Conservation (phyloP, 2,329 filamentous ascomycete species). For the Rhinocladiella similis region DNA sequence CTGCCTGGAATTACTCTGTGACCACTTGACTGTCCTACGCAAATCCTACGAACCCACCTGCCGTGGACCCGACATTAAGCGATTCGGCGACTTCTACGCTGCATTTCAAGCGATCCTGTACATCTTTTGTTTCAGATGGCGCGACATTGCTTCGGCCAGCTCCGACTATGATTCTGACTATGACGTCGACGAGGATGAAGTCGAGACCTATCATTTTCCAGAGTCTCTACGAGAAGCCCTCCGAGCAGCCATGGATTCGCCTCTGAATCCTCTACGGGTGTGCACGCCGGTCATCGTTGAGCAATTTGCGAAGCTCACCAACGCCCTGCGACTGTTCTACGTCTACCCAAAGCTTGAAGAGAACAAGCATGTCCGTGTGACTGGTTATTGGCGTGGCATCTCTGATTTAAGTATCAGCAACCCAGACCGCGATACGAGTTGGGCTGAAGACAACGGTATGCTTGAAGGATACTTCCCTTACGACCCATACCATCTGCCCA, state of each 20-base stretch:
- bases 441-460: conserved; percentile 72
- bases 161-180: conserved; percentile 57
- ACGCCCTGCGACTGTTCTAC: conserved; percentile 85
- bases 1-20: conserved; percentile 76
- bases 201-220: conserved; percentile 77
- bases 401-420: conserved; percentile 41
- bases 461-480: conserved; percentile 96
- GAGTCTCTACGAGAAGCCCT: conserved; percentile 72
- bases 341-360: conserved; percentile 83
- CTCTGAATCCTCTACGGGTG: conserved; percentile 92
- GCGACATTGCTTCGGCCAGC: conserved; percentile 66
- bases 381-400: conserved; percentile 31
- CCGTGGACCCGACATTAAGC: conserved; percentile 79
- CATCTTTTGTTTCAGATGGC: conserved; percentile 98
- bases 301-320: conserved; percentile 85
- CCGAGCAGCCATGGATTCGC: conserved; percentile 76
- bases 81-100: conserved; percentile 82
- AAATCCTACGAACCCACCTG: conserved; percentile 70
- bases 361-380: conserved; percentile 77
- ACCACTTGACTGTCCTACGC: conserved; percentile 75
- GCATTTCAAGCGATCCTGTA: conserved; percentile 88
- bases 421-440: conserved; percentile 56
- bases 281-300: conserved; percentile 87
- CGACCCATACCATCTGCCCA: conserved; percentile 88
- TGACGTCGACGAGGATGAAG: conserved; percentile 53